Evolutionary conservation across 768 basidiomycete species (phyloP), one percentile per base, ranked within the genome.

Genomic region (Suillus fuscotomentosus): DNA sequence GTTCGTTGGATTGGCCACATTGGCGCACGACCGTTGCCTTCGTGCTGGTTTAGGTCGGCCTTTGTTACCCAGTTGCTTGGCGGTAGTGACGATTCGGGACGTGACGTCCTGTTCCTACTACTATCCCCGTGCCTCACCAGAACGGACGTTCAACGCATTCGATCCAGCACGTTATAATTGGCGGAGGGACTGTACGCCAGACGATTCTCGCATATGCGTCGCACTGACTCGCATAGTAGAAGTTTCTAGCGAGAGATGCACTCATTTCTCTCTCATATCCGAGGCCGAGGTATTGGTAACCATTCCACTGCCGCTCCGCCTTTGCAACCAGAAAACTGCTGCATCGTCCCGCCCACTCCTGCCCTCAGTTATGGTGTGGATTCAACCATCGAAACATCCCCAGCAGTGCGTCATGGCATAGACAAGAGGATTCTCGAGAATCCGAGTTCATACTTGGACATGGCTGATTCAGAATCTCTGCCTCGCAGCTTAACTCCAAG

Each of bases 241-340:
- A 39, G 9, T 27, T 20, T 59, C 24, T 59, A 22, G 15, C 56
- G 65, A 70, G 68, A 67, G 31, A 69, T 79, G 71, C 71, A 70
- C 39, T 70, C 71, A 14, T 65, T 79, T 38, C 61, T 81, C 56
- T 68, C 75, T 20, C 77, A 78, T 51, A 62, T 81, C 38, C 76
- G 77, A 17, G 70, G 65, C 43, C 64, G 68, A 45, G 70, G 66
- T 47, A 70, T 66, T 63, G 71, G 8, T 45, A 48, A 70, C 60
- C 72, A 69, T 43, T 59, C 68, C 36, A 60, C 71, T 45, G 48
- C 27, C 27, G 27, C 63, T 60, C 65, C 64, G 36, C 24, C 56
- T 69, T 63, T 14, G 43, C 71, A 42, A 50, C 48, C 36, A 63
- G 65, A 34, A 67, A 41, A 31, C n/a, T 38, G 20, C 60, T 14